phyloP scores from a whole-genome alignment of 768 basidiomycete species.

The Nevesoporus exiguus region DNA sequence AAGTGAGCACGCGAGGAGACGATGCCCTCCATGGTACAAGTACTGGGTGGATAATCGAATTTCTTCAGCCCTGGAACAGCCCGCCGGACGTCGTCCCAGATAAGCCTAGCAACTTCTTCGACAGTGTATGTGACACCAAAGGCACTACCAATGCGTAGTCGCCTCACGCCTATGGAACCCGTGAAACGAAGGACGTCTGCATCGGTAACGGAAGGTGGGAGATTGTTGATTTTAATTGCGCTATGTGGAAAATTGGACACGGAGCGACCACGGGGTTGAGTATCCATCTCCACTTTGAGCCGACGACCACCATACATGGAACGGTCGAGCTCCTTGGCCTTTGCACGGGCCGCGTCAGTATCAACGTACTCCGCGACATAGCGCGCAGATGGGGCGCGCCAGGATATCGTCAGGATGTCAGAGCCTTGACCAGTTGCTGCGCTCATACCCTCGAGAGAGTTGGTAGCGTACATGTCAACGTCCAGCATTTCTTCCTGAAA shows the following conservation, averaged over 20 bases:
- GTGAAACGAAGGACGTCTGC: conserved; percentile 31
- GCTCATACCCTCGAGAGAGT: conserved; percentile 42
- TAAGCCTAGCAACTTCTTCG: conserved; percentile 14
- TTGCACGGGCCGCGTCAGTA: conserved; percentile 19
- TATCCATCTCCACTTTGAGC: conserved; percentile 47
- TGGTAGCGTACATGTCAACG: conserved; percentile 42
- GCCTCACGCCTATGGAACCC: conserved; percentile 25
- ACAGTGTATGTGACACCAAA: conserved; percentile 9
- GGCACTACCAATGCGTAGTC: conserved; percentile 18
- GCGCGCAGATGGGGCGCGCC: conserved; percentile 46
- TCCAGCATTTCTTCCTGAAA: conserved; percentile 42
- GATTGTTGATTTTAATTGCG: conserved; percentile 43
- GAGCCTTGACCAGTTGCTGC: conserved; percentile 29
- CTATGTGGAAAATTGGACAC: conserved; percentile 26
- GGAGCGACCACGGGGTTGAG: conserved; percentile 32
- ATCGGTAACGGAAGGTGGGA: conserved; percentile 31
- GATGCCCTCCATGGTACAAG: conserved; percentile 30
- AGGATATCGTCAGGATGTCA: conserved; percentile 47
- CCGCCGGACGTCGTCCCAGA: conserved; percentile 26
- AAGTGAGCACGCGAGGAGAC: conserved; percentile 44
- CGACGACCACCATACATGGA: conserved; percentile 37
- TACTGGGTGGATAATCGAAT: conserved; percentile 27
- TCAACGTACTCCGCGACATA: conserved; percentile 44
- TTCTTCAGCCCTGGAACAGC: conserved; percentile 16
- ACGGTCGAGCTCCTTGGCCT: conserved; percentile 38